Conservation (phyloP, 352 stramenopile species). For the Pythium sukuiense region DNA sequence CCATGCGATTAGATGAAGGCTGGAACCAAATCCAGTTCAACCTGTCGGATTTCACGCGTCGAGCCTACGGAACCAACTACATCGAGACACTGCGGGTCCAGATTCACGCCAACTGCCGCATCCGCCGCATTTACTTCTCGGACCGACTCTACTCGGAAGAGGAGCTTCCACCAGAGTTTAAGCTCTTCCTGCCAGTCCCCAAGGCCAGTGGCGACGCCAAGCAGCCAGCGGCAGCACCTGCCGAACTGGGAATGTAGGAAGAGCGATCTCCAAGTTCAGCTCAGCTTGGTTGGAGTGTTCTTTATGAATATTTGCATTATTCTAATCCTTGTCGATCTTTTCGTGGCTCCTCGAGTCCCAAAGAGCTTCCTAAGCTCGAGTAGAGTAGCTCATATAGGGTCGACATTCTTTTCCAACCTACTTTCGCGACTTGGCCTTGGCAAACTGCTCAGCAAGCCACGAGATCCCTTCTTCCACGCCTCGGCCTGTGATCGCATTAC, state of each 20-base stretch:
- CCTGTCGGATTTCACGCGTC: conserved; percentile 95
- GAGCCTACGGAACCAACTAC: conserved; percentile 98
- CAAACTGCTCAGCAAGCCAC: conserved; percentile 80
- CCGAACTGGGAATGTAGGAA: conserved; percentile 19
- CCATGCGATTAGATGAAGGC: conserved; percentile 97
- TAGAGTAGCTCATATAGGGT: background rate
- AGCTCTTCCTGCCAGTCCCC: conserved; percentile 95
- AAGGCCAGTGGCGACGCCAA: conserved; percentile 74
- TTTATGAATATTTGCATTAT: conserved; percentile 2
- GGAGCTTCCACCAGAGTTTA: conserved; percentile 97
- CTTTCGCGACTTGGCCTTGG: conserved; percentile 60
- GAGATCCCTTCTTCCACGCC: conserved; percentile 81
- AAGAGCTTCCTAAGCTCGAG: too few species aligned
- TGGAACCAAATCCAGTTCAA: conserved; percentile 99
- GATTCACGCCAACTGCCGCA: conserved; percentile 97
- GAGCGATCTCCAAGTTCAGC: background rate
- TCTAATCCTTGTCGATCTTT: background rate
- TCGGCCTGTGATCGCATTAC: conserved; percentile 77
- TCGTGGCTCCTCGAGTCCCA: background rate
- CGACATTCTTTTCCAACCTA: conserved; percentile 11
- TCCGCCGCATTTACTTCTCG: conserved; percentile 97
- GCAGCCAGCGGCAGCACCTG: conserved; percentile 25
- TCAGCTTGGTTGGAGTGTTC: background rate
- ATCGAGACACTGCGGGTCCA: conserved; percentile 97
- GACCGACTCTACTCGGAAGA: conserved; percentile 97